Conservation (phyloP, 495 filamentous ascomycete species). For the Clohesyomyces aquaticus region DNA sequence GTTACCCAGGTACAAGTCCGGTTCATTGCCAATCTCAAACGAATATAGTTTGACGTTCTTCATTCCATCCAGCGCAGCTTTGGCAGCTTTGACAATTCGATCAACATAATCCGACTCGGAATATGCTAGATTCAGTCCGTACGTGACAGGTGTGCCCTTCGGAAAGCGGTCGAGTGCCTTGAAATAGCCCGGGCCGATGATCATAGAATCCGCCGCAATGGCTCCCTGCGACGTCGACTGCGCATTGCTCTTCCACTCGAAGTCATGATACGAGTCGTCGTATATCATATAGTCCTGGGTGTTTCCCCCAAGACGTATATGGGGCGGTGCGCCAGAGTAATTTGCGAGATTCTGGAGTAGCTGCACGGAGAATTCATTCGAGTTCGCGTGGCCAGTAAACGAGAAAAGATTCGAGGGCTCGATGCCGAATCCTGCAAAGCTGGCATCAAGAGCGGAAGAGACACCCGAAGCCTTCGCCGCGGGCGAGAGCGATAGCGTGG, state of each 20-base stretch:
- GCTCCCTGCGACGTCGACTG: conserved; percentile 37
- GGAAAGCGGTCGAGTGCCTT: conserved; percentile 47
- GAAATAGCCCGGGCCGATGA: conserved; percentile 48
- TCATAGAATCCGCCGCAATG: conserved; percentile 40
- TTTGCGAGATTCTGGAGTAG: conserved; percentile 49
- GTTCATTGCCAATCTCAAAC: conserved; percentile 53
- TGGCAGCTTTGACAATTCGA: conserved; percentile 41
- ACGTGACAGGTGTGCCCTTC: conserved; percentile 45
- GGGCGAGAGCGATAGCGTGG: conserved; percentile 14
- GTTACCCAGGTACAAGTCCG: conserved; percentile 48
- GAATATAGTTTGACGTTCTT: conserved; percentile 46
- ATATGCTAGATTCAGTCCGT: conserved; percentile 49
- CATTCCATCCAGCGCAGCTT: conserved; percentile 40
- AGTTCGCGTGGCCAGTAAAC: conserved; percentile 41
- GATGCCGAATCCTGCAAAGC: conserved; percentile 50
- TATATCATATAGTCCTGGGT: conserved; percentile 50
- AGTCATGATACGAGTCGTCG: conserved; percentile 36
- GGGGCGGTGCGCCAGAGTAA: conserved; percentile 46
- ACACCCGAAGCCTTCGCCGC: conserved; percentile 33
- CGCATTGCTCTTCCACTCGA: conserved; percentile 35
- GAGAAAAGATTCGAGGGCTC: conserved; percentile 52
- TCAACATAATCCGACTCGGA: conserved; percentile 41
- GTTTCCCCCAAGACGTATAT: conserved; percentile 50
- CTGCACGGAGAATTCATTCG: conserved; percentile 46
- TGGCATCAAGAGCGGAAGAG: conserved; percentile 22